A percentile compares a stretch with the other conserved stretches of the same genome.
Evolutionary conservation across 768 basidiomycete genomes (phyloP).

Genomic region (Boletus tomentosulus): DNA sequence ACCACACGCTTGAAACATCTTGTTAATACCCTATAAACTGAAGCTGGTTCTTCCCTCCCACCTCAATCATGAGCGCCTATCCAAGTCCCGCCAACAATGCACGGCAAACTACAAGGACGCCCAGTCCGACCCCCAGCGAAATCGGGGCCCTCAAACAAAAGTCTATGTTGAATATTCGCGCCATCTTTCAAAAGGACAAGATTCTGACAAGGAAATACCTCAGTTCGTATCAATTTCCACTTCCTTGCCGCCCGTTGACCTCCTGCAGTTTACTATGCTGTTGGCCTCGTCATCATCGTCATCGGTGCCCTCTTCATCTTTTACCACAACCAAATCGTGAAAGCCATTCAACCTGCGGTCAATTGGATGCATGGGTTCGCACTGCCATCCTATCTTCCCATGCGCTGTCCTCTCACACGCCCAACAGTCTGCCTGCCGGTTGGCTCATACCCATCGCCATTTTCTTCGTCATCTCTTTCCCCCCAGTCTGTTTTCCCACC

Average conservation of each 20-base stretch:
- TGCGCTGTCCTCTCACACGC: neutral
- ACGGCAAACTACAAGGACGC: slow-evolving; percentile 38
- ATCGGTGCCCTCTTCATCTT: slow-evolving; percentile 52
- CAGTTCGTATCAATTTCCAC: slow-evolving; percentile 38
- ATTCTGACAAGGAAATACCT: slow-evolving; percentile 55
- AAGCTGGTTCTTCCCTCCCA: slow-evolving; percentile 5
- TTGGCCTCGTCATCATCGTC: slow-evolving; percentile 42
- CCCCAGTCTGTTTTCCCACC: slow-evolving; percentile 49
- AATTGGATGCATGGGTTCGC: slow-evolving; percentile 42
- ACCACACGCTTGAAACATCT: neutral
- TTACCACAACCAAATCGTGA: slow-evolving; percentile 59
- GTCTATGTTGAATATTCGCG: slow-evolving; percentile 44
- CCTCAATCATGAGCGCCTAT: slow-evolving; percentile 18
- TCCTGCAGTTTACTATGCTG: slow-evolving; percentile 45
- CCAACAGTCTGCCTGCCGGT: slow-evolving; percentile 47
- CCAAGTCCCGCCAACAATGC: slow-evolving; percentile 8
- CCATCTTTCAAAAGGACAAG: slow-evolving; percentile 43
- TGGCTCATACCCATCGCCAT: slow-evolving; percentile 79
- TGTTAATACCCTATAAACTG: no score
- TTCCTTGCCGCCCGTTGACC: neutral
- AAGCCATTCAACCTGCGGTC: slow-evolving; percentile 42
- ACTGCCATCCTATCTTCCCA: neutral
- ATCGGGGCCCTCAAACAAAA: slow-evolving; percentile 37
- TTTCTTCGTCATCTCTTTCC: slow-evolving; percentile 82
- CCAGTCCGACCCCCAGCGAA: slow-evolving; percentile 66